Conservation (phyloP, 441 rosid species). For the Omphalea diandra region DNA sequence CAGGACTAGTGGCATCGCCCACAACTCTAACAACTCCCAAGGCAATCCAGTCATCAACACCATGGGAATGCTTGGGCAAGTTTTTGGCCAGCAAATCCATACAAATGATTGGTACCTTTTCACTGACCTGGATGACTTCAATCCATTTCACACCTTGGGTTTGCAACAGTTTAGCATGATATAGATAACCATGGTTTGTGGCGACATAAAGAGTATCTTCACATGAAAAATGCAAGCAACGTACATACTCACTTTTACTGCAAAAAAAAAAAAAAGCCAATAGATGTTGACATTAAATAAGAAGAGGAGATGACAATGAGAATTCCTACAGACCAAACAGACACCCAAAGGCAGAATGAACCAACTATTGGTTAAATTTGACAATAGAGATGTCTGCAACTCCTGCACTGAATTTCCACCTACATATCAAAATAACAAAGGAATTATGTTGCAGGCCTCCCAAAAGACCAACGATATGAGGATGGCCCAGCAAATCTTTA, state of each 20-base stretch:
- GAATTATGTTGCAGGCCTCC: neutral
- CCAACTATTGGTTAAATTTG: constrained; percentile 11
- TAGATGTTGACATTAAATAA: neutral
- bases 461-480: neutral
- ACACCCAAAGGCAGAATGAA: constrained; percentile 10
- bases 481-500: neutral
- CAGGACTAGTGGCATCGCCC: constrained; percentile 46
- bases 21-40: constrained; percentile 70
- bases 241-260: constrained; percentile 98
- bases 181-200: constrained; percentile 84
- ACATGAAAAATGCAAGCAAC: constrained; percentile 67
- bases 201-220: constrained; percentile 76
- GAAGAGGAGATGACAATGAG: neutral
- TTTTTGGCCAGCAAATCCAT: constrained; percentile 68
- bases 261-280: constrained; percentile 32
- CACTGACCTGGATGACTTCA: constrained; percentile 57
- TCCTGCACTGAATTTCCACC: constrained; percentile 10
- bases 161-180: constrained; percentile 54
- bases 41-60: constrained; percentile 81
- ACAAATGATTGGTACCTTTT: constrained; percentile 71
- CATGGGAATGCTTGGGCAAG: constrained; percentile 38
- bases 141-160: constrained; percentile 64
- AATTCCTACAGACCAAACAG: constrained; percentile 10
- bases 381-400: constrained; percentile 12
- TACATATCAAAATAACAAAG: neutral